Percentiles rank a stretch among this genome's conserved stretches.
Evolutionary conservation across 768 basidiomycete genomes (phyloP).

Genomic region (Solioccasus polychromus): DNA sequence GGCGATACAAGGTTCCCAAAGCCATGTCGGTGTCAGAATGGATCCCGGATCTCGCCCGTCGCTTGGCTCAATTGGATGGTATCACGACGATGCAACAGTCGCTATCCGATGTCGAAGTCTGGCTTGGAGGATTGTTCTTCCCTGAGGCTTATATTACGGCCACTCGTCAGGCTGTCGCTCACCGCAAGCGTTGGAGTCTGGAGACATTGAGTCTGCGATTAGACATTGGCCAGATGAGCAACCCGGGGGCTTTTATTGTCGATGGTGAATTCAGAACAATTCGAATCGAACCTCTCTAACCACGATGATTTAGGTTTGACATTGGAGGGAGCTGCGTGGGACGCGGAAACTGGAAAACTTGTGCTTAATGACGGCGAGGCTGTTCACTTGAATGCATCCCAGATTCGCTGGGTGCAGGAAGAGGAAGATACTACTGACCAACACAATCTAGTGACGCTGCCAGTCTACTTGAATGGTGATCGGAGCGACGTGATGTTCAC

Average conservation of each 20-base stretch:
- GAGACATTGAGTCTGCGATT: conserved; percentile 81
- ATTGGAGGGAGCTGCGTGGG: conserved; percentile 84
- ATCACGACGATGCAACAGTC: conserved; percentile 55
- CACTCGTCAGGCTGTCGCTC: conserved; percentile 93
- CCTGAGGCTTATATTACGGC: conserved; percentile 97
- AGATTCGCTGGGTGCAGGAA: conserved; percentile 82
- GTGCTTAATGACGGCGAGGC: conserved; percentile 82
- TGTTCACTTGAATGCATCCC: conserved; percentile 76
- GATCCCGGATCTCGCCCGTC: conserved; percentile 77
- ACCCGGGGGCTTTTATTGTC: conserved; percentile 77
- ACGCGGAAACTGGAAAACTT: conserved; percentile 50
- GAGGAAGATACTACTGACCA: conserved; percentile 34
- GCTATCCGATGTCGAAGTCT: conserved; percentile 71
- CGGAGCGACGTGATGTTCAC: conserved; percentile 90
- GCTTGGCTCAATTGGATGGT: conserved; percentile 78
- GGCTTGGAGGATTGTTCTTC: conserved; percentile 94
- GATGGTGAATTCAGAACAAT: conserved; percentile 61
- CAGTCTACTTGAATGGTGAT: conserved; percentile 90
- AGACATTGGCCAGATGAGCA: conserved; percentile 77
- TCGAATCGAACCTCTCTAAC: conserved; percentile 5
- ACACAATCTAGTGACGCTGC: conserved; percentile 65
- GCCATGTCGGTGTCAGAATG: conserved; percentile 80
- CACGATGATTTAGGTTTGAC: conserved; percentile 58
- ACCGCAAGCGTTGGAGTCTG: conserved; percentile 87
- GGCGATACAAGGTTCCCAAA: conserved; percentile 82